Percentiles rank a stretch among this genome's conserved stretches.
phyloP scores from a whole-genome alignment of 345 rosid genomes.

The Lagerstroemia speciosa region DNA sequence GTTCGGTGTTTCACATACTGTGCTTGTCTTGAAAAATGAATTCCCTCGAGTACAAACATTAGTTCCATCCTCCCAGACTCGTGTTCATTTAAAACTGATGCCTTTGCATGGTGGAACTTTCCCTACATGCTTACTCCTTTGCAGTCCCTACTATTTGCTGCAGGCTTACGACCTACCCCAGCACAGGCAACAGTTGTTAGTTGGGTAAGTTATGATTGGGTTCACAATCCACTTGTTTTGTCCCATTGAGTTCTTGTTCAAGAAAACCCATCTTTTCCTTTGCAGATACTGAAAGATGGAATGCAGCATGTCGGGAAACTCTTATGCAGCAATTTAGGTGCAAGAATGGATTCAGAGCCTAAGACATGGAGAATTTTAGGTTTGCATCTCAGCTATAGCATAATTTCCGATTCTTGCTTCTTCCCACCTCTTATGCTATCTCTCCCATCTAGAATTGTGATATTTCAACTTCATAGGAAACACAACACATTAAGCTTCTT shows the following conservation, averaged over 20 bases:
- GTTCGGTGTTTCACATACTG: background rate
- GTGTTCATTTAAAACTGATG: background rate
- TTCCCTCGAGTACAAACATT: background rate
- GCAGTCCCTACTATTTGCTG: conserved; percentile 98
- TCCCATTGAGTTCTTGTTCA: conserved; percentile 2
- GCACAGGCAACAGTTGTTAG: conserved; percentile 94
- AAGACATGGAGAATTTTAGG: conserved; percentile 90
- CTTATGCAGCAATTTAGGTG: conserved; percentile 87
- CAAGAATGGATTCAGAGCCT: conserved; percentile 97
- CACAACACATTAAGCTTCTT: background rate
- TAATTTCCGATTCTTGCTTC: background rate
- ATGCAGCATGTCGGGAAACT: conserved; percentile 96
- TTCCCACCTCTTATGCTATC: background rate
- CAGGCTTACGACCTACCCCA: conserved; percentile 90
- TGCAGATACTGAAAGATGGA: conserved; percentile 83
- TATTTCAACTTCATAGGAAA: background rate
- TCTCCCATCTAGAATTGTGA: background rate
- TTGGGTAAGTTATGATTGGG: conserved; percentile 53
- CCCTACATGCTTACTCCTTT: conserved; percentile 37
- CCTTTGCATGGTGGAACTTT: conserved; percentile 4
- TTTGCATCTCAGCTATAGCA: conserved; percentile 14
- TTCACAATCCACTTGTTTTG: background rate
- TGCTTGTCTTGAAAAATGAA: background rate
- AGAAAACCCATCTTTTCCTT: conserved; percentile 6
- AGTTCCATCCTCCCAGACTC: background rate